Conservation (phyloP, 108 stramenopile genomes). For the Fragilaria radians region DNA sequence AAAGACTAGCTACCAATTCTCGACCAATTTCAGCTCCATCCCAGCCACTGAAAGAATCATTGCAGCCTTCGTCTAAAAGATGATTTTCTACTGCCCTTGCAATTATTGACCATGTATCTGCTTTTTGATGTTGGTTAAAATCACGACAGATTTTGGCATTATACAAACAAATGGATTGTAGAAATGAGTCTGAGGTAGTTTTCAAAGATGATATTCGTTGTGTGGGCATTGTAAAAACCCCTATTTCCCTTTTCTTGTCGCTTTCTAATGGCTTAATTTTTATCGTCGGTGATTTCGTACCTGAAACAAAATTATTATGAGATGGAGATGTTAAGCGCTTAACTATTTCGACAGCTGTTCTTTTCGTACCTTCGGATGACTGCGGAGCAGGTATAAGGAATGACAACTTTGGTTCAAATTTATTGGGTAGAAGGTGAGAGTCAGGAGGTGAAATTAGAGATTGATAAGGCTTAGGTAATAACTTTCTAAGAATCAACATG, state of each 20-base stretch:
- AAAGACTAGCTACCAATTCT: constrained; percentile 43
- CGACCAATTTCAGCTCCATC: constrained; percentile 49
- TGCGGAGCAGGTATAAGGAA: too few relatives aligned
- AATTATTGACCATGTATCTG: constrained; percentile 64
- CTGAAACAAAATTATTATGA: too few relatives aligned
- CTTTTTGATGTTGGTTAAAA: constrained; percentile 43
- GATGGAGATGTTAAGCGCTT: too few relatives aligned
- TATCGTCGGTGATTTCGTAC: too few relatives aligned
- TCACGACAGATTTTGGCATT: constrained; percentile 58
- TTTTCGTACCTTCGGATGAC: too few relatives aligned
- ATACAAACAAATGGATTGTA: constrained; percentile 37
- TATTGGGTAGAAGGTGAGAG: not conserved
- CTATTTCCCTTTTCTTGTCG: not conserved
- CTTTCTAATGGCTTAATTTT: too few relatives aligned
- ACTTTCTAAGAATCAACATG: constrained; percentile 40
- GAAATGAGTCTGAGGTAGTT: not conserved
- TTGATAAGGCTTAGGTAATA: constrained; percentile 21
- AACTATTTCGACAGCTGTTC: too few relatives aligned
- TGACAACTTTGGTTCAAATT: not conserved
- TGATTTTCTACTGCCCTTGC: constrained; percentile 45
- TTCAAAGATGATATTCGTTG: not conserved
- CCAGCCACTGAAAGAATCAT: constrained; percentile 55
- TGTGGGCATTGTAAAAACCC: not conserved
- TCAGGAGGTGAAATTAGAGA: constrained; percentile 36
- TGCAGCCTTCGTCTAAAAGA: constrained; percentile 16